phyloP scores from a whole-genome alignment of 495 filamentous ascomycete species.

The Hypoxylon lenormandii region DNA sequence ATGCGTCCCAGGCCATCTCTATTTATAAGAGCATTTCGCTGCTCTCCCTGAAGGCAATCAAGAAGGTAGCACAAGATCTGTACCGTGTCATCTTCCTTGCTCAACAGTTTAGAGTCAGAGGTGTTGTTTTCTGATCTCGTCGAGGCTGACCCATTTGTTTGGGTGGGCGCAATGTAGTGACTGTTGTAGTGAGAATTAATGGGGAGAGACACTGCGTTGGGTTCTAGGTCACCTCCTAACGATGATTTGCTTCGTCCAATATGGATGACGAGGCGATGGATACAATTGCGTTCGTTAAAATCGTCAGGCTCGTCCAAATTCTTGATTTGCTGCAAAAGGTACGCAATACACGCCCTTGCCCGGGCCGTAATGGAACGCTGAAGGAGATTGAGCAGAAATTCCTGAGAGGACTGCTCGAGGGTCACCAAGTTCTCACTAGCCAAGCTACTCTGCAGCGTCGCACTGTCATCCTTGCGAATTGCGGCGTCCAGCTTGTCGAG shows the following conservation, averaged over 20 bases:
- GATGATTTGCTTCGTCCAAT: slow-evolving; percentile 82
- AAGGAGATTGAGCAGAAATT: slow-evolving; percentile 79
- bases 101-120: slow-evolving; percentile 69
- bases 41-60: slow-evolving; percentile 73
- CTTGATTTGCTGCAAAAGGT: slow-evolving; percentile 73
- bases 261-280: slow-evolving; percentile 89
- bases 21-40: slow-evolving; percentile 73
- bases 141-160: slow-evolving; percentile 68
- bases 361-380: slow-evolving; percentile 83
- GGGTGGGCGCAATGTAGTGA: slow-evolving; percentile 73
- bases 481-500: slow-evolving; percentile 81
- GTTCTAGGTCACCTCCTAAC: slow-evolving; percentile 63
- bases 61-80: slow-evolving; percentile 79
- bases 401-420: slow-evolving; percentile 67
- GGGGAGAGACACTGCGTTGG: slow-evolving; percentile 58
- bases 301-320: slow-evolving; percentile 86
- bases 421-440: slow-evolving; percentile 65
- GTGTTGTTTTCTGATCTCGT: slow-evolving; percentile 58
- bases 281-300: slow-evolving; percentile 91
- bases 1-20: slow-evolving; percentile 85
- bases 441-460: slow-evolving; percentile 69
- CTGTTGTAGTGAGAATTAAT: slow-evolving; percentile 73
- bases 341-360: slow-evolving; percentile 73
- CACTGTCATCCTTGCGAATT: slow-evolving; percentile 77
- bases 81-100: slow-evolving; percentile 78